Evolutionary conservation across 2,329 filamentous ascomycete genomes (phyloP), one percentile per base, ranked within the genome.

Genomic region (Xylaria digitata): DNA sequence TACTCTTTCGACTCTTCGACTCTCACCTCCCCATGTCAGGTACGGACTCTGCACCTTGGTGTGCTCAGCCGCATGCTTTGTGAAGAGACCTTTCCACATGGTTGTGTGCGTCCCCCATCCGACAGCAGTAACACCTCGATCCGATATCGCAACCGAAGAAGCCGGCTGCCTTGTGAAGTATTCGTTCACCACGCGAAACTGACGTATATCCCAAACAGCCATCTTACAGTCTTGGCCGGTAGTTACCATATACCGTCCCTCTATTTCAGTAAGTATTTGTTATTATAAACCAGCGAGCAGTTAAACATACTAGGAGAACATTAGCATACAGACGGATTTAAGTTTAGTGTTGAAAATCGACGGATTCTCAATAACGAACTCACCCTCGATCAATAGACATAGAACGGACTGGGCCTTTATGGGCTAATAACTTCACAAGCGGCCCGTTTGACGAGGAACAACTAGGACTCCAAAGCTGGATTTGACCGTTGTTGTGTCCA

Each of bases 391-490:
- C 95, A 48, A 98, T 85, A 1, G 93, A 92, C 55, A 97, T 78
- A 11, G 92, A 90, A 62, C 94, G 89, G 3, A 99, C 94, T 0
- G 96, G 96, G 5, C 96, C 96, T 64, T 89, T 87, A 80, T 99
- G 95, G 15, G 93, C 92, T 43, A 97, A 86, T 43, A 98, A 87
- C 80, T 97, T 98, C 56, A 97, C 95, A 7, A 97, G 85, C 0
- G 96, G 92, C 0, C 92, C 62, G 90, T 87, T 30, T 90, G 70
- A 63, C 17, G 71, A 66, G 11, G 68, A 68, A 52, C 71, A 91
- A 80, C 97, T 99, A 2, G 96, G 96, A 1, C 95, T 97, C 96
- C 96, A 99, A 50, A 99, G 83, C 1, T 93, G 96, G 42, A 99
- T 94, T 2, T 93, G 92, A 64, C 96, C 96, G 76, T 98, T 98